A percentile compares a stretch with the other conserved stretches of the same genome.
These are phyloP conservation scores for Escallonia herrerae DNA, from an alignment of 129 eudicot species.

Conservation along the genomic window DNA sequence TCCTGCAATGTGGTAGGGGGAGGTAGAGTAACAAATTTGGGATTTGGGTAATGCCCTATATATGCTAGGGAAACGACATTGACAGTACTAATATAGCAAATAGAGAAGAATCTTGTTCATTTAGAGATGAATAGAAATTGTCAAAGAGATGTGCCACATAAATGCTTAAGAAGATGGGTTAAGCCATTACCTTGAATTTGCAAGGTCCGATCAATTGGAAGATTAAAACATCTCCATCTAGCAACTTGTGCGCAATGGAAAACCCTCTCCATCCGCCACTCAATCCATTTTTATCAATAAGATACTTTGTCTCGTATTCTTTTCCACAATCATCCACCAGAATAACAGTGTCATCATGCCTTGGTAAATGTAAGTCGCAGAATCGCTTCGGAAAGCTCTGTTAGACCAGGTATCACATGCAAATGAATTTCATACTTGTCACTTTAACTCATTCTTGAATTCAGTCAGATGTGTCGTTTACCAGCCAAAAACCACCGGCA, in stretches of 20 bases:
- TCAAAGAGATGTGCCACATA: too few species aligned
- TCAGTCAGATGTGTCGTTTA: conserved; percentile 7
- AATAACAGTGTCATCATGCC: conserved; percentile 38
- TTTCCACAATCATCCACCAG: conserved; percentile 47
- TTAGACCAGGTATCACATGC: conserved; percentile 6
- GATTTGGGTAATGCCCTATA: too few species aligned
- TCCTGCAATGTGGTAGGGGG: too few species aligned
- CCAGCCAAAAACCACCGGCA: conserved; percentile 75
- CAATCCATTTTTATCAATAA: conserved; percentile 40
- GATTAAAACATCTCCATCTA: conserved; percentile 50
- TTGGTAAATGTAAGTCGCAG: conserved; percentile 43
- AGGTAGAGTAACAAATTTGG: neutral
- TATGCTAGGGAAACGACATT: too few species aligned
- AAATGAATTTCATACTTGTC: neutral
- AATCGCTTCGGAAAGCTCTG: conserved; percentile 52
- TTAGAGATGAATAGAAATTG: too few species aligned
- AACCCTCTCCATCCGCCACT: conserved; percentile 81
- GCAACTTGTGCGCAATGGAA: conserved; percentile 44
- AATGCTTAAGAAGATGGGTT: neutral
- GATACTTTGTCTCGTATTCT: conserved; percentile 39
- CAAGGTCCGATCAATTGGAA: conserved; percentile 43
- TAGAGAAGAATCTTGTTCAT: too few species aligned
- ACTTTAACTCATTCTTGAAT: neutral
- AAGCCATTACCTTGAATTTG: conserved; percentile 41
- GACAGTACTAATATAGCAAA: too few species aligned